Base-by-base conservation (phyloP, 2,329 filamentous ascomycete species). In the Cladobotryum protrusum region DNA sequence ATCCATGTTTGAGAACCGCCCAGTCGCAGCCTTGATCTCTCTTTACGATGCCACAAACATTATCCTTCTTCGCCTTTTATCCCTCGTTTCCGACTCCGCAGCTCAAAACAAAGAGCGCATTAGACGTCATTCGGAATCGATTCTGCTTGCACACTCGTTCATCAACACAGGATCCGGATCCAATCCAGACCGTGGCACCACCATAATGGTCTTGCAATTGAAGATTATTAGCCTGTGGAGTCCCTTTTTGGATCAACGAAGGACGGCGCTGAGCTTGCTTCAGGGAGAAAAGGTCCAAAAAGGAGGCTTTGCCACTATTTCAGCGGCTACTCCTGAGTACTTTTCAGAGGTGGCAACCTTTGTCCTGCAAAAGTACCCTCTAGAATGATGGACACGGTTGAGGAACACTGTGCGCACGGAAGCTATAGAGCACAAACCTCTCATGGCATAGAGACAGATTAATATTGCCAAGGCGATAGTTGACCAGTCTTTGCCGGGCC, bases 261-360 rank as follows among this genome's bases (percentile, higher is more conserved):
- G 39, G 1, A 18, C 20, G 14, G 56, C 56, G 1, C 12, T 33
- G 3, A 37, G 12, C 0, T 51, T 54, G 40, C 47, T 58, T 1
- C 48, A 52, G 13, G 49, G 51, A 8, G 39, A 48, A 15, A 55
- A 47, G 24, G 19, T 47, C 9, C 55, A 47, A 15, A 43, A 39
- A 3, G 54, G 48, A 52, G 56, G 56, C 19, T 49, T 58, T 5
- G 49, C 55, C 33, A 54, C 49, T 15, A 54, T 58, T 9, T 45
- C 55, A 20, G 37, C 45, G 5, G 41, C 45, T 7, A 56, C 54
- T 1, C 34, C 47, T 13, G 54, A 54, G 13, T 57, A 57, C 45
- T 58, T 58, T 52, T 55, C 56, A 17, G 54, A 52, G 18, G 54
- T 58, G 33, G 56, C 56, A 13, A 42, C 32, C 35, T 19, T 55